A percentile compares a stretch with the other conserved stretches of the same genome.
phyloP scores from a whole-genome alignment of 768 basidiomycete genomes.

The Tulasnella sp. region DNA sequence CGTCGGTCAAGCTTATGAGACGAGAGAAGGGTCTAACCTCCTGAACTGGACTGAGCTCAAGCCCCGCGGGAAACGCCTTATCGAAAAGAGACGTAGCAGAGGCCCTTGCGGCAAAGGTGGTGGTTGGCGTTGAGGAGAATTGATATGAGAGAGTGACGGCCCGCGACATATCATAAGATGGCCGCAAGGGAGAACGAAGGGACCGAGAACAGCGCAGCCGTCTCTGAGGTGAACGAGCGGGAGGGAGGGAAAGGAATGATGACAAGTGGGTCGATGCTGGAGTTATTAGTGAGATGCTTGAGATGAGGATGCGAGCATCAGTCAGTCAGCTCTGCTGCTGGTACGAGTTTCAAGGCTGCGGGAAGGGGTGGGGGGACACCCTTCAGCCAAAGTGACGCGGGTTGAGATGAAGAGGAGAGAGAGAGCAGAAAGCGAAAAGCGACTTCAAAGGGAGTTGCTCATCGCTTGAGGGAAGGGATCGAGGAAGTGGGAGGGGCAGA shows the following conservation, averaged over 20 bases:
- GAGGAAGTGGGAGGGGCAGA: background rate
- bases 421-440: background rate
- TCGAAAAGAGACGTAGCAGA: background rate
- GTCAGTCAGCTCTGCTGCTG: background rate
- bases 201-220: conserved; percentile 4
- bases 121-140: background rate
- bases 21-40: background rate
- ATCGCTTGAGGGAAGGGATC: background rate
- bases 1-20: background rate
- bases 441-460: background rate
- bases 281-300: background rate
- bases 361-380: background rate
- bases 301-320: background rate
- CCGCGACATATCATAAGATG: background rate
- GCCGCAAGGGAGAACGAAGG: background rate
- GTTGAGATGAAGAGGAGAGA: background rate
- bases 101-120: background rate
- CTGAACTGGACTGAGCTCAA: background rate
- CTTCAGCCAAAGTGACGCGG: background rate
- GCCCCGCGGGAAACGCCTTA: background rate
- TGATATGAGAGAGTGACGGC: background rate
- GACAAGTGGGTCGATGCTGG: background rate
- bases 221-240: background rate
- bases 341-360: background rate
- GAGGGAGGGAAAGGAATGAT: background rate